Base-by-base conservation (phyloP, 148 eudicot species). In the Beta vulgaris region DNA sequence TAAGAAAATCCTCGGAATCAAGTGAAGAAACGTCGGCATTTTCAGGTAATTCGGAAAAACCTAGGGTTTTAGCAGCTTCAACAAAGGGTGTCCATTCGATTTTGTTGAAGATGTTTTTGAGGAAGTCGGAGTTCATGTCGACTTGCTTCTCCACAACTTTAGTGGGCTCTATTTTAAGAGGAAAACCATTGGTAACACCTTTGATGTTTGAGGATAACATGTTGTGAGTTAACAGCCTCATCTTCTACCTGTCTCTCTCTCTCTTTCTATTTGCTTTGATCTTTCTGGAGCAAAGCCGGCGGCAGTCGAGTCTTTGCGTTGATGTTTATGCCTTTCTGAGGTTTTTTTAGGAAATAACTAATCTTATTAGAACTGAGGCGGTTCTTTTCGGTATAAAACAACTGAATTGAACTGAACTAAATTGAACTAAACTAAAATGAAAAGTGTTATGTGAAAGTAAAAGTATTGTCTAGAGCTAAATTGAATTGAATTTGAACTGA, bases 181-280 rank as follows among this genome's bases (percentile, higher is more conserved):
- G 97, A 79, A 87, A 93, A 40, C 97, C 98, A 57, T 88, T 87
- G 2, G 81, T 66, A 0, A 91, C 98, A 1, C 98, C 98, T 78
- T 91, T 93, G 72, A 93, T 88, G 88, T 91, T 91, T 1, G 93
- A 93, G 0, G 97, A 87, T 3, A 93, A 79, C 98, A 93, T 93
- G 86, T 91, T 93, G 90, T 90, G 98, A 5, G 97, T 93, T 54
- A 91, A 77, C 19, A 92, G 98, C 84, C 93, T 87, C 97, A 93
- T 93, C 81, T 18, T 48, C 53, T 3, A 48, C 4, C 18, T 18
- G 5, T 48, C 53, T 48, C 53, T 18, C 19, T 48, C 53, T 48
- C 53, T 48, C 53, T 48, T 18, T 10, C 42, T 39, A 10, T 39
- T 2, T 39, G 42, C 42, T 39, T 39, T 39, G 42, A 39, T 39